These are phyloP conservation scores for Ustanciosporium gigantosporum DNA, from an alignment of 1,284 basidiomycete genomes.

Conservation along the genomic window DNA sequence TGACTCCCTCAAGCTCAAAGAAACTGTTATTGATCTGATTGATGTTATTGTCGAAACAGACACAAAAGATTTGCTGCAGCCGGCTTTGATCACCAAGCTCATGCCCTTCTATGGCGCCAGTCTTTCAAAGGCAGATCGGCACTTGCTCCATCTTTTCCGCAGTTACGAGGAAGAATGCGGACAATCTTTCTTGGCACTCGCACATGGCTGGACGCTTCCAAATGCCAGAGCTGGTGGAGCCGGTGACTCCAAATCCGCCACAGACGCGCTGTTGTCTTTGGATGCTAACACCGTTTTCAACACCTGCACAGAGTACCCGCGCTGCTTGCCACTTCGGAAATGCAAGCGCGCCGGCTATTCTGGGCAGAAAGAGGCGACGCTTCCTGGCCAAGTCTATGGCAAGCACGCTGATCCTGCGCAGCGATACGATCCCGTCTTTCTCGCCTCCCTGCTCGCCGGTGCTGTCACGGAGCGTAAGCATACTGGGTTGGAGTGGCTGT, in stretches of 20 bases:
- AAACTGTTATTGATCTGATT: conserved; percentile 66
- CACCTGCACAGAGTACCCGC: conserved; percentile 75
- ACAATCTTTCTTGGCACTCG: conserved; percentile 64
- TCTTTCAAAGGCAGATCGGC: conserved; percentile 69
- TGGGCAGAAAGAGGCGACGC: not conserved
- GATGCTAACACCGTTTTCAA: conserved; percentile 73
- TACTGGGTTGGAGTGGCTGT: conserved; percentile 77
- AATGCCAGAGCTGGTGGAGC: conserved; percentile 1
- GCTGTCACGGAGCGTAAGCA: conserved; percentile 68
- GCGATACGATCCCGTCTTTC: conserved; percentile 79
- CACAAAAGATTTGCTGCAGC: conserved; percentile 78
- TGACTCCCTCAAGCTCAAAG: conserved; percentile 5
- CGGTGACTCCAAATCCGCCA: conserved; percentile 1
- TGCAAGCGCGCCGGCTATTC: conserved; percentile 16
- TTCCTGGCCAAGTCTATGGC: conserved; percentile 26
- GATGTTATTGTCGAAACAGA: conserved; percentile 73
- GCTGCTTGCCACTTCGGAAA: conserved; percentile 28
- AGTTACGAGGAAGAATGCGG: conserved; percentile 77
- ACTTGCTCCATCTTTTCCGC: conserved; percentile 73
- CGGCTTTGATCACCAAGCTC: conserved; percentile 77
- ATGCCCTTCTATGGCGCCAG: conserved; percentile 75
- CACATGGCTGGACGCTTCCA: conserved; percentile 24
- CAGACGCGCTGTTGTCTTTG: conserved; percentile 73
- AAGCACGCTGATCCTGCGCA: conserved; percentile 14
- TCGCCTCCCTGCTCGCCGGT: conserved; percentile 72